Evolutionary conservation across 2,329 filamentous ascomycete species (phyloP).

Genomic region (Fusarium napiforme): DNA sequence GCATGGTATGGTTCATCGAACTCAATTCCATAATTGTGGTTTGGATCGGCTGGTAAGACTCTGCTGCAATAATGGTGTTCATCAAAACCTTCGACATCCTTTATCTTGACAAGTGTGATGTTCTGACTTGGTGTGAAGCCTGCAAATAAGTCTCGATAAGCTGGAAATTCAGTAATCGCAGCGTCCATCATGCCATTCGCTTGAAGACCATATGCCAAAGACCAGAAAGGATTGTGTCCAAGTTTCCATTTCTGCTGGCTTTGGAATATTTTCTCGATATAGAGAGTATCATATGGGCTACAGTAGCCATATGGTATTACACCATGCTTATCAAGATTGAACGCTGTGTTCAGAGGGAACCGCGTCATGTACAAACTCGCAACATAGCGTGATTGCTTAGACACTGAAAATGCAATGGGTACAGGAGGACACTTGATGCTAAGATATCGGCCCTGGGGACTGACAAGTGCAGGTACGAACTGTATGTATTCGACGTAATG

Average conservation of each 20-base stretch:
- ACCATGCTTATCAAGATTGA: background rate
- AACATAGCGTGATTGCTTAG: background rate
- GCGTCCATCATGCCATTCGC: background rate
- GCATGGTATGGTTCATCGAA: background rate
- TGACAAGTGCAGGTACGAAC: background rate
- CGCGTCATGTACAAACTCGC: background rate
- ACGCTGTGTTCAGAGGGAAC: background rate
- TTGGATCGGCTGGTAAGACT: background rate
- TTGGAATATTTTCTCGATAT: background rate
- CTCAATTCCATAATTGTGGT: background rate
- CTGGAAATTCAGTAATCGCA: background rate
- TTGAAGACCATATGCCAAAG: background rate
- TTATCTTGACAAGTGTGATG: background rate
- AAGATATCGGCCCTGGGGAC: background rate
- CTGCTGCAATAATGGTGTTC: background rate
- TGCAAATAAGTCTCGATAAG: background rate
- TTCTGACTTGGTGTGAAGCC: background rate
- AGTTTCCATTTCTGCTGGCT: background rate
- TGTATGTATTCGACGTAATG: background rate
- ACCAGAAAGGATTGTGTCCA: background rate
- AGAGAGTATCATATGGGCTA: background rate
- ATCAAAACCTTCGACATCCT: background rate
- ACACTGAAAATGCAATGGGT: background rate
- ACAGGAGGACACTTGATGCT: background rate
- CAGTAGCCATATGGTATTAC: background rate